Evolutionary conservation across 75 land plant genomes (phyloP).

Genomic region (Cupressus sempervirens): DNA sequence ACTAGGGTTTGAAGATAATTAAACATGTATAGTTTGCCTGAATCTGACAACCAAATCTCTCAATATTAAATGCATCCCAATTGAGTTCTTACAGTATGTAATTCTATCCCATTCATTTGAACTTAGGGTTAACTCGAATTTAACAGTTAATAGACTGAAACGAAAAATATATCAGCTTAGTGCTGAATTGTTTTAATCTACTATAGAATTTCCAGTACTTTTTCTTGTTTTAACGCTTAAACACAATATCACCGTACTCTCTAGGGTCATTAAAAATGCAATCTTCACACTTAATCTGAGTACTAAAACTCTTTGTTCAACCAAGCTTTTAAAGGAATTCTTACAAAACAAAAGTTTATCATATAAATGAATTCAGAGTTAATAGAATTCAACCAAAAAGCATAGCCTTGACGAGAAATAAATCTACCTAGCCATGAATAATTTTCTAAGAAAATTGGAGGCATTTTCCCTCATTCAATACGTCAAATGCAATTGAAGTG

Average conservation of each 20-base stretch:
- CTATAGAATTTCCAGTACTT: neutral
- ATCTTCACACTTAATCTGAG: neutral
- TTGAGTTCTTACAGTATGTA: neutral
- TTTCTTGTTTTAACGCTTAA: neutral
- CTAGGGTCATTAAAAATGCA: neutral
- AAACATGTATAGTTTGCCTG: too few relatives aligned
- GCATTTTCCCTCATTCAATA: neutral
- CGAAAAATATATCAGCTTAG: neutral
- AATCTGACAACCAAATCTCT: too few relatives aligned
- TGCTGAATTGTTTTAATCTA: neutral
- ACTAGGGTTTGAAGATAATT: too few relatives aligned
- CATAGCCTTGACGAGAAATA: neutral
- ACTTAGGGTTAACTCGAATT: neutral
- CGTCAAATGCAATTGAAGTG: neutral
- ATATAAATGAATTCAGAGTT: neutral
- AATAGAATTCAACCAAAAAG: neutral
- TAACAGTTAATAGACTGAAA: neutral
- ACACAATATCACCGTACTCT: neutral
- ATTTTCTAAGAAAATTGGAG: neutral
- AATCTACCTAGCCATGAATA: neutral
- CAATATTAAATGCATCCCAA: neutral
- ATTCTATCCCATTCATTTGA: neutral
- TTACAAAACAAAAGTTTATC: neutral
- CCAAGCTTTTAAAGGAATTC: neutral
- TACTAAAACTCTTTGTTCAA: neutral